These are phyloP conservation scores for Tagetes patula DNA, from an alignment of 129 eudicot genomes.

Conservation along the genomic window DNA sequence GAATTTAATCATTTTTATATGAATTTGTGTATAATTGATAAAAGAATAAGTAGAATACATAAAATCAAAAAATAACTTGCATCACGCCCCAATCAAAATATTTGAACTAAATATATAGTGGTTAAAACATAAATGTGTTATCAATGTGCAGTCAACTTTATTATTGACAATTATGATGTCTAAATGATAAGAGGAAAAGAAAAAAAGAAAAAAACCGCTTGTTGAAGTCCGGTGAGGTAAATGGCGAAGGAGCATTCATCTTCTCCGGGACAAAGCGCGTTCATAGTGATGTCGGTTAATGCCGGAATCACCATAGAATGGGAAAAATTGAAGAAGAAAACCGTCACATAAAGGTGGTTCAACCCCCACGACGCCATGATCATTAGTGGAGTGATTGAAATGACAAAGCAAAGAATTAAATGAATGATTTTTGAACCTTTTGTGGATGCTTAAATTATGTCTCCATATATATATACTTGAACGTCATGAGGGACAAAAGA, in stretches of 20 bases:
- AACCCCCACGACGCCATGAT: conserved; percentile 37
- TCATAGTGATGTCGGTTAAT: conserved; percentile 74
- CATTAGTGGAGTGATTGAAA: conserved; percentile 9
- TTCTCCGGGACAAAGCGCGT: conserved; percentile 76
- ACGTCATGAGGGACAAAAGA: background rate
- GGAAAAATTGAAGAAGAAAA: conserved; percentile 59
- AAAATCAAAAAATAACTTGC: no score
- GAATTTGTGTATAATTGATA: no score
- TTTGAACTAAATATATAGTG: no score
- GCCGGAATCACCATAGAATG: conserved; percentile 75
- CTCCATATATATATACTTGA: conserved; percentile 20
- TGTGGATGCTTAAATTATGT: conserved; percentile 4
- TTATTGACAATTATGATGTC: no score
- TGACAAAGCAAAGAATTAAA: conserved; percentile 26
- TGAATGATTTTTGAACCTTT: background rate
- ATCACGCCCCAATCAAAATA: no score
- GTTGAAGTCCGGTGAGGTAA: conserved; percentile 78
- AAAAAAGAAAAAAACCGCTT: conserved; percentile 42
- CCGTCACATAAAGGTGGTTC: conserved; percentile 73
- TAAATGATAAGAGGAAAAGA: no score
- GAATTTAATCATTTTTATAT: no score
- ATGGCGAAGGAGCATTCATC: conserved; percentile 86
- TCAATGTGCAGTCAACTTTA: no score
- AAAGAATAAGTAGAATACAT: no score
- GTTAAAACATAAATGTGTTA: no score